A percentile compares a stretch with the other conserved stretches of the same genome.
phyloP scores from a whole-genome alignment of 257 asterid species.

The Striga asiatica region DNA sequence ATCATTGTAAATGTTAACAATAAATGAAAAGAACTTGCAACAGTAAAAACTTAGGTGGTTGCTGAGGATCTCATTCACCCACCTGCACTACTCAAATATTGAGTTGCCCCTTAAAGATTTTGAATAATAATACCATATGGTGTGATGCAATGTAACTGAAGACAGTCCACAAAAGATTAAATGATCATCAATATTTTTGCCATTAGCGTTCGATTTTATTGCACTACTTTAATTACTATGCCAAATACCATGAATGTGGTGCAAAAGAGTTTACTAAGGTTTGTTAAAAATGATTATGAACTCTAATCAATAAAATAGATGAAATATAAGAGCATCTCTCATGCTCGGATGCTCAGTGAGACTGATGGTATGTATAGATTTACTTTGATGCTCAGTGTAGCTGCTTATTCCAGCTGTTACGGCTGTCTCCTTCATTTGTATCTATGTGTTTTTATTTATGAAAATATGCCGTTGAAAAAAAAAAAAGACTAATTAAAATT shows the following conservation, averaged over 20 bases:
- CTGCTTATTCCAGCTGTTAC: too few species aligned
- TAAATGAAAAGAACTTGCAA: background rate
- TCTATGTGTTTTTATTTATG: too few species aligned
- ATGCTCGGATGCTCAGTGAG: too few species aligned
- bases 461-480: too few species aligned
- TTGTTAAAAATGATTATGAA: background rate
- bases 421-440: too few species aligned
- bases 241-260: conserved; percentile 9
- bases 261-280: conserved; percentile 1
- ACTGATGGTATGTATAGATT: too few species aligned
- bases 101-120: conserved; percentile 5
- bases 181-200: conserved; percentile 18
- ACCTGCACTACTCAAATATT: conserved; percentile 11
- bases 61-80: conserved; percentile 15
- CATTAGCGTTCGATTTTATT: conserved; percentile 6
- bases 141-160: conserved; percentile 22
- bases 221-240: background rate
- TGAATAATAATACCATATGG: conserved; percentile 13
- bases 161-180: conserved; percentile 13
- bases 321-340: too few species aligned
- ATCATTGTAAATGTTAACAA: background rate
- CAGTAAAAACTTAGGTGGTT: conserved; percentile 4
- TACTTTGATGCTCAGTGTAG: too few species aligned
- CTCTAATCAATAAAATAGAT: too few species aligned
- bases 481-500: too few species aligned